phyloP scores from a whole-genome alignment of 2,329 filamentous ascomycete genomes.

The Cladorrhinum sp. region DNA sequence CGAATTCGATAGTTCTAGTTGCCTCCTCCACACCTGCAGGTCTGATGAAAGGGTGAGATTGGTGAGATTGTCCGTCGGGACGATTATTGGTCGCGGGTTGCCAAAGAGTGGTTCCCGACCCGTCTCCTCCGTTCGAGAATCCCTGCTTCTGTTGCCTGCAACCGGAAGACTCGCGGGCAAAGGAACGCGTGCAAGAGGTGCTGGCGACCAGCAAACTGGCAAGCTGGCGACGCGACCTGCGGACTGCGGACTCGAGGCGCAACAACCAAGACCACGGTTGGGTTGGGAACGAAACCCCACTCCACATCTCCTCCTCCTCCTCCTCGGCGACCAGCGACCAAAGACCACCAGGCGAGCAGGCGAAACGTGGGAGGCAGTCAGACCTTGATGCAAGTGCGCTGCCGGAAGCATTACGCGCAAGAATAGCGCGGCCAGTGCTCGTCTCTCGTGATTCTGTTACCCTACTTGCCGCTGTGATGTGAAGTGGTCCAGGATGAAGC shows the following conservation, averaged over 20 bases:
- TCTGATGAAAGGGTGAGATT: conserved; percentile 25
- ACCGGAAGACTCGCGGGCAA: conserved; percentile 10
- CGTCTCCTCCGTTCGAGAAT: conserved; percentile 6
- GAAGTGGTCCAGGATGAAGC: neutral
- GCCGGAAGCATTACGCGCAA: conserved; percentile 33
- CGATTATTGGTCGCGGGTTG: conserved; percentile 24
- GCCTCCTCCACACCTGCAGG: conserved; percentile 25
- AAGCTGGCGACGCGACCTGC: neutral
- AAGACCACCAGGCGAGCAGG: conserved; percentile 18
- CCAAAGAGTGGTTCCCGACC: conserved; percentile 22
- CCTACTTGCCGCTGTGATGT: neutral
- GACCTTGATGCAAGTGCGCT: conserved; percentile 26
- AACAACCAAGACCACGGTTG: conserved; percentile 14
- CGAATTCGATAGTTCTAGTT: conserved; percentile 27
- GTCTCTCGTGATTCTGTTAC: conserved; percentile 5
- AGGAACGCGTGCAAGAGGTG: conserved; percentile 12
- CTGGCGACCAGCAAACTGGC: conserved; percentile 1
- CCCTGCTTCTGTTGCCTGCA: conserved; percentile 26
- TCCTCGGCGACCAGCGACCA: neutral
- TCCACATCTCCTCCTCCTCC: conserved; percentile 13
- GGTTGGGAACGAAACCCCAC: conserved; percentile 18
- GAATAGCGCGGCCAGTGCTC: conserved; percentile 15
- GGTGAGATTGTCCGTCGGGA: conserved; percentile 17
- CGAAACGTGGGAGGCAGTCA: conserved; percentile 20
- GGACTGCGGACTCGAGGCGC: conserved; percentile 13